These are phyloP conservation scores for Cenococcum geophilum DNA, from an alignment of 495 filamentous ascomycete genomes.

Conservation along the genomic window DNA sequence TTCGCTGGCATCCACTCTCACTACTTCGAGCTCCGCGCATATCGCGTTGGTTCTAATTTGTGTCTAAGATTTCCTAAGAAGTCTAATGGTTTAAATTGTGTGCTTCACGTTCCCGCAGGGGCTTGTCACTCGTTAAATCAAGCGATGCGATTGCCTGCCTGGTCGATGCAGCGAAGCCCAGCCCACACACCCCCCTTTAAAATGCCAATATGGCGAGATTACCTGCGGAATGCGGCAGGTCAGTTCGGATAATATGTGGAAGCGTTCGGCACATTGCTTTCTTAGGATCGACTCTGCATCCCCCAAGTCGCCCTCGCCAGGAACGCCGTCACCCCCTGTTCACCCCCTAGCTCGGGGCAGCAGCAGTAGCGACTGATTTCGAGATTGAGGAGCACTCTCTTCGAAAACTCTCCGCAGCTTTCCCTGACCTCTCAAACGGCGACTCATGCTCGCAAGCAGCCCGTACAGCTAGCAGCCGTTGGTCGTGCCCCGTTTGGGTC, in stretches of 20 bases:
- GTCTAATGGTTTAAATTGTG: too few relatives aligned
- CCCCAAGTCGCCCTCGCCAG: slow-evolving; percentile 13
- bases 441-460: slow-evolving; percentile 28
- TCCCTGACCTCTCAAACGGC: slow-evolving; percentile 1
- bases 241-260: slow-evolving; percentile 25
- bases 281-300: slow-evolving; percentile 5
- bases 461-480: slow-evolving; percentile 35
- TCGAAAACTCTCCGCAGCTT: slow-evolving; percentile 7
- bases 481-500: slow-evolving; percentile 42
- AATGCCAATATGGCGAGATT: not conserved
- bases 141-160: not conserved
- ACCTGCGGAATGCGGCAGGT: not conserved
- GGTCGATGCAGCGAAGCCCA: not conserved
- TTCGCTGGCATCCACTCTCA: not conserved
- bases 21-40: not conserved
- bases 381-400: slow-evolving; percentile 6
- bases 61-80: too few relatives aligned
- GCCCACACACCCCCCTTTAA: slow-evolving; percentile 7
- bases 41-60: not conserved
- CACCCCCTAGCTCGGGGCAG: slow-evolving; percentile 19
- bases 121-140: not conserved
- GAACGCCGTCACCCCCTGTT: slow-evolving; percentile 19
- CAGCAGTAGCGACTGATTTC: slow-evolving; percentile 11
- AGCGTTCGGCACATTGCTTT: slow-evolving; percentile 17
- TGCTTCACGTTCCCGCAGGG: not conserved